Percentiles rank a stretch among this genome's conserved stretches.
Evolutionary conservation across 2,329 filamentous ascomycete genomes (phyloP).

Genomic region (Pyrenophora seminiperda): DNA sequence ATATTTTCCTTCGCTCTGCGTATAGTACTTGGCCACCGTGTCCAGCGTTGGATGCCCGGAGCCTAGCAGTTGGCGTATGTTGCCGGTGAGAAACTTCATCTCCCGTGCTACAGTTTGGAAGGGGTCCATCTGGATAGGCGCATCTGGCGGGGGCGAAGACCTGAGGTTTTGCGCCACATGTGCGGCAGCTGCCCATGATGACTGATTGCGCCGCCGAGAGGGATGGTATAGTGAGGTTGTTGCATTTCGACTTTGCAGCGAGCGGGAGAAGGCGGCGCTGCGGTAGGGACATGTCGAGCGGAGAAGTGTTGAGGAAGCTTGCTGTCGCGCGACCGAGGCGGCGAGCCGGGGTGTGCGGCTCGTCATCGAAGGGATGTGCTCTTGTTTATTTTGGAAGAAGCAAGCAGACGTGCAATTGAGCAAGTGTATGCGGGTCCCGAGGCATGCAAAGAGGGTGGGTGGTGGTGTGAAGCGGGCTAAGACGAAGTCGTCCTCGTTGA

Average conservation of each 20-base stretch:
- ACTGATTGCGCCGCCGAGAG: constrained; percentile 57
- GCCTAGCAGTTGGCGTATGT: constrained; percentile 89
- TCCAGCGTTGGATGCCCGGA: constrained; percentile 94
- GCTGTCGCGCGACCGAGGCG: constrained; percentile 36
- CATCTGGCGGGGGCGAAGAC: constrained; percentile 63
- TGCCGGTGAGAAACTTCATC: constrained; percentile 93
- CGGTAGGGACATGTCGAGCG: constrained; percentile 34
- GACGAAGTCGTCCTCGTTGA: constrained; percentile 12
- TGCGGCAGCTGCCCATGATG: constrained; percentile 78
- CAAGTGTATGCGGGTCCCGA: constrained; percentile 10
- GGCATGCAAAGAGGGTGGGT: constrained; percentile 9
- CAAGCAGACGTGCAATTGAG: constrained; percentile 33
- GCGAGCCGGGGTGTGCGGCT: constrained; percentile 45
- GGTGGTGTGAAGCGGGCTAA: constrained; percentile 5
- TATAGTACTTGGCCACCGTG: constrained; percentile 97
- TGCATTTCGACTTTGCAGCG: constrained; percentile 5
- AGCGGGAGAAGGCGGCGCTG: constrained; percentile 10
- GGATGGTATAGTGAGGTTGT: constrained; percentile 45
- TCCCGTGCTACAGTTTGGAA: constrained; percentile 91
- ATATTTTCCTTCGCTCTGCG: constrained; percentile 94
- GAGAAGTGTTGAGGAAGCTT: constrained; percentile 21
- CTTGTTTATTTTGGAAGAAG: constrained; percentile 2
- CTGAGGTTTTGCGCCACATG: constrained; percentile 71
- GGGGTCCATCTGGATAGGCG: constrained; percentile 80
- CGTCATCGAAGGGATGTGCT: constrained; percentile 30